Base-by-base conservation (phyloP, 2,329 filamentous ascomycete genomes). In the Bipolaris oryzae region DNA sequence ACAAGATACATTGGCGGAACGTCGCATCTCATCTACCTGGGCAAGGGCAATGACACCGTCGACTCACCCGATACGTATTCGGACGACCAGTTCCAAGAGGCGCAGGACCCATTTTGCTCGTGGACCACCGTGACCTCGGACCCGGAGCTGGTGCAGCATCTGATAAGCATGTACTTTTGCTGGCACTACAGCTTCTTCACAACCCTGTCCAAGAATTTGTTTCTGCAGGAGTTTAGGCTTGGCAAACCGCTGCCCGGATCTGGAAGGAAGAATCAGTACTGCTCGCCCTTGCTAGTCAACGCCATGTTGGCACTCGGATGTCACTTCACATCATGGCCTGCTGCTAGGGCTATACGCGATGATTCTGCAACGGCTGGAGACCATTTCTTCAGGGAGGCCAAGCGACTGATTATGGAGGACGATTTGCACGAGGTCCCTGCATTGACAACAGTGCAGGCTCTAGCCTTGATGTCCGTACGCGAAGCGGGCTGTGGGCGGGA, bases 151-250 rank as follows among this genome's bases (percentile, higher is more conserved):
- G 87, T 97, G 66, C 85, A 88, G 15, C 94, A 97, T 75, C 85
- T 99, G 16, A 86, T 99, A 72, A 94, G 93, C 70, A 93, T 98
- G 91, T 99, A 99, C 78, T 98, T 98, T 78, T 92, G 88, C 67
- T 98, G 94, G 90, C 95, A 98, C 76, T 98, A 98, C 76, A 89
- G 92, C 16, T 98, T 95, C 77, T 99, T 98, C 75, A 94, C 92
- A 3, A 95, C 91, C 0, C 81, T 98, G 6, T 94, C 93, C 11
- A 96, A 91, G 74, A 87, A 84, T 35, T 80, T 96, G 31, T 98
- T 99, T 73, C 93, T 91, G 72, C 85, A 89, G 39, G 93, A 98
- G 73, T 97, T 96, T 67, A 75, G 89, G 42, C 84, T 83, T 13
- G 94, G 95, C 0, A 87, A 84, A 59, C 85, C 85, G 3, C 80